Evolutionary conservation across 257 asterid genomes (phyloP), one percentile per base, ranked within the genome.

Genomic region (Scutellaria minor): DNA sequence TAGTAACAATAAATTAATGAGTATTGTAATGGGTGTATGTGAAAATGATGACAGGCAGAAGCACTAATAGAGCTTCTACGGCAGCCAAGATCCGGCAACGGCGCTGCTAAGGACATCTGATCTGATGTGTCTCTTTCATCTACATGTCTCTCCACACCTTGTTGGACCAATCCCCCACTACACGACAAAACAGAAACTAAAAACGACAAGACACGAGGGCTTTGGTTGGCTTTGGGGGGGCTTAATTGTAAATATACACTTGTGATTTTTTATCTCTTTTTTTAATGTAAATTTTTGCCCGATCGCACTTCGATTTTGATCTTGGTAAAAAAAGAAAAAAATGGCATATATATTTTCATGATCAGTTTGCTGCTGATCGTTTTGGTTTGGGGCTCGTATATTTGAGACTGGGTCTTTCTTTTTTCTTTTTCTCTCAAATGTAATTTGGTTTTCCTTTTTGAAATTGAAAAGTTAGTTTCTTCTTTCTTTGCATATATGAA

Each of bases 1-100:
- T 37, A 3, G 12, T 8, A 4, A n/a, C 6, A 40, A 18, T 39
- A 27, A 20, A 37, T 40, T 9, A 5, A 50, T 50, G 52, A 52
- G 50, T 69, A 67, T 64, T 56, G 62, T 27, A 45, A n/a, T n/a
- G n/a, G n/a, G n/a, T 12, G 61, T 73, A 68, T 50, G 56, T 82
- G 60, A 41, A 24, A 76, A 64, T 72, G 73, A 9, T 87, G 84
- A 83, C 95, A 93, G 98, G 96, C 96, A 10, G 98, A 88, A 76
- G 78, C 85, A 79, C 87, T 93, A 79, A 85, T 88, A 67, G 91
- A 84, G 83, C 85, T 92, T 70, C 87, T 92, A 77, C 83, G 98
- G 91, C 96, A 85, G 76, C 94, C 96, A 58, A 92, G 96, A 87
- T 85, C 97, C 86, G 81, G 80, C 73, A 85, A 79, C 77, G 72